These are phyloP conservation scores for Botryosphaeria dothidea DNA, from an alignment of 2,329 filamentous ascomycete species.

Conservation along the genomic window DNA sequence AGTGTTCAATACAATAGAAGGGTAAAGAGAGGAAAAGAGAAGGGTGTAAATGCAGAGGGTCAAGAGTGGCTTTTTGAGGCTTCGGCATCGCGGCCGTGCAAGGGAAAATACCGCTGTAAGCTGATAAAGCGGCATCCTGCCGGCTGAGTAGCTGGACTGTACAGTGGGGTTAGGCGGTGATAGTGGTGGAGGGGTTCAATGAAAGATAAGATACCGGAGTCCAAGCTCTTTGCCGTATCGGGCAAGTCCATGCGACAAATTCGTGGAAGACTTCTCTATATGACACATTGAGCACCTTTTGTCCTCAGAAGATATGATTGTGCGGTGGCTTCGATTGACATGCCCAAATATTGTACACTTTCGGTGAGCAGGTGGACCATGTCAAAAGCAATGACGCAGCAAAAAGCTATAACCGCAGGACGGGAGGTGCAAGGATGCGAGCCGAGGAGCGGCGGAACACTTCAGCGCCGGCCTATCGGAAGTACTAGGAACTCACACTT, in stretches of 20 bases:
- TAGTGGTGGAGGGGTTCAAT: not conserved
- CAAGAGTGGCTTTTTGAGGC: not conserved
- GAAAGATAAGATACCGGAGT: not conserved
- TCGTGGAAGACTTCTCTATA: not conserved
- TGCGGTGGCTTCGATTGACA: too few relatives aligned
- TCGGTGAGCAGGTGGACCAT: too few relatives aligned
- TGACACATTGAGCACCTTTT: too few relatives aligned
- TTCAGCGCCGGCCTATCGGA: not conserved
- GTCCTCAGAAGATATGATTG: too few relatives aligned
- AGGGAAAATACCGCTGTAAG: not conserved
- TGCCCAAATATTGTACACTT: too few relatives aligned
- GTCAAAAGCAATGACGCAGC: not conserved
- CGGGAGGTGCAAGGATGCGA: not conserved
- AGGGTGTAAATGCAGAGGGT: not conserved
- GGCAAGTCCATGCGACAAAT: not conserved
- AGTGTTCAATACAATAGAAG: not conserved
- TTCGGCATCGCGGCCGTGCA: not conserved
- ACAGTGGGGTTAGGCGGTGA: slow-evolving; percentile 6
- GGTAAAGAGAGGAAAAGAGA: not conserved
- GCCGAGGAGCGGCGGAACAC: not conserved
- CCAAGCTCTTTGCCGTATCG: not conserved
- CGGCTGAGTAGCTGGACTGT: not conserved
- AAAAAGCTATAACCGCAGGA: not conserved
- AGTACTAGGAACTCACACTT: not conserved
- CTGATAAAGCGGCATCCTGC: not conserved